phyloP scores from a whole-genome alignment of 208 protist species.

The Phytomonas sp. region DNA sequence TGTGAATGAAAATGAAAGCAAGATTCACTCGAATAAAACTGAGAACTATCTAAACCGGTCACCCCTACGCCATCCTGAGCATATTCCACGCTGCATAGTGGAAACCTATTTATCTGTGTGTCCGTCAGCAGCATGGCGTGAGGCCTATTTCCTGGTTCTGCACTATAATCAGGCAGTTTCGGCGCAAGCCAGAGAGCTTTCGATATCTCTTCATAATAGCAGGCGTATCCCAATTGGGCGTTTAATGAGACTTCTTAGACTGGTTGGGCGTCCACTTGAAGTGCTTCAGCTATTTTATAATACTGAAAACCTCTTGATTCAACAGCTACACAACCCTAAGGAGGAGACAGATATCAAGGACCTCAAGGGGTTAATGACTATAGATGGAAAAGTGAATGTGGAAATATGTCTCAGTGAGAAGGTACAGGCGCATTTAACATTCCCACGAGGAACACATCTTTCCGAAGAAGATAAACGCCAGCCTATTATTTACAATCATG shows the following conservation, averaged over 20 bases:
- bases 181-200: not conserved
- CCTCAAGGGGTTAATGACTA: not conserved
- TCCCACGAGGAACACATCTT: not conserved
- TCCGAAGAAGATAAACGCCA: constrained; percentile 10
- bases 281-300: not conserved
- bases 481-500: constrained; percentile 34
- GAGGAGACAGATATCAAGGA: not conserved
- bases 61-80: not conserved
- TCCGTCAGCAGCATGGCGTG: constrained; percentile 22
- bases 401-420: not conserved
- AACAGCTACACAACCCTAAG: not conserved
- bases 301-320: not conserved
- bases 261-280: not conserved
- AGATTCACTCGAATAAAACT: not conserved
- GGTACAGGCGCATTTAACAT: not conserved
- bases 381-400: not conserved
- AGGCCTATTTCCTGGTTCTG: constrained; percentile 19
- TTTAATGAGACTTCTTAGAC: not conserved
- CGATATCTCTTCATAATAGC: not conserved
- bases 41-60: not conserved
- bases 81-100: constrained; percentile 12
- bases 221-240: not conserved
- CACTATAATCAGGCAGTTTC: constrained; percentile 3
- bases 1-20: not conserved
- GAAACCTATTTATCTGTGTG: constrained; percentile 25